Percentiles rank a stretch among this genome's conserved stretches.
Evolutionary conservation across 345 rosid species (phyloP).

Genomic region (Eutrema heterophyllum): DNA sequence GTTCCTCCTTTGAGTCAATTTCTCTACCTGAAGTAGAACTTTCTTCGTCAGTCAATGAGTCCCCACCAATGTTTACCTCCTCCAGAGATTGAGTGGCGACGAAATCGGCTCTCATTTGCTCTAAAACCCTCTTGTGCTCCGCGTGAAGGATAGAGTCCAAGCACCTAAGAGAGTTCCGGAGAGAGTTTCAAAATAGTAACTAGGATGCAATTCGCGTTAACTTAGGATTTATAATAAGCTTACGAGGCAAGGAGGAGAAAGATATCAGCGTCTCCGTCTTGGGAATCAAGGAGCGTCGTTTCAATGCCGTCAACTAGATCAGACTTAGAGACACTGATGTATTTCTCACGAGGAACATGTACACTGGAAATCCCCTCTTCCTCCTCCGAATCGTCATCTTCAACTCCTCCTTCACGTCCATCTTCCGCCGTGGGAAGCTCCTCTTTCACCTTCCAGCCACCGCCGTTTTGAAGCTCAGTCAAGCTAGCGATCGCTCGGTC

Average conservation of each 20-base stretch:
- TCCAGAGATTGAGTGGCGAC: constrained; percentile 39
- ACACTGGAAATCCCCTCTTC: constrained; percentile 55
- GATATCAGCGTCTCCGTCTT: constrained; percentile 44
- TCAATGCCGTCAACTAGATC: constrained; percentile 64
- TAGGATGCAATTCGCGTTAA: neutral
- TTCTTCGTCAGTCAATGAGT: too few relatives aligned
- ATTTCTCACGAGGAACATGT: constrained; percentile 69
- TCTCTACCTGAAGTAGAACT: constrained; percentile 18
- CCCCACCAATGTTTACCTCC: constrained; percentile 21
- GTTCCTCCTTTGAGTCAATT: constrained; percentile 1
- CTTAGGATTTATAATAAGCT: constrained; percentile 10
- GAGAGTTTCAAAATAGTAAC: neutral
- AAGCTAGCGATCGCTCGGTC: constrained; percentile 11
- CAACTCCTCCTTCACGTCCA: constrained; percentile 12
- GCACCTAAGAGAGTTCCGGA: constrained; percentile 41
- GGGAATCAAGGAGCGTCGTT: constrained; percentile 43
- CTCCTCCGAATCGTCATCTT: constrained; percentile 29
- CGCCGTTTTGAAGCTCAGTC: constrained; percentile 12
- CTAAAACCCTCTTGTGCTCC: constrained; percentile 72
- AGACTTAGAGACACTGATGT: constrained; percentile 65
- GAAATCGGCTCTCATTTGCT: constrained; percentile 75
- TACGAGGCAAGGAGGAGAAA: constrained; percentile 72
- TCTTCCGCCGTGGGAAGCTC: constrained; percentile 7
- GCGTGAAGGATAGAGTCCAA: constrained; percentile 89
- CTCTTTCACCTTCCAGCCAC: constrained; percentile 7